Evolutionary conservation across 108 stramenopile species (phyloP).

Genomic region (Cyclotella kingstonii): DNA sequence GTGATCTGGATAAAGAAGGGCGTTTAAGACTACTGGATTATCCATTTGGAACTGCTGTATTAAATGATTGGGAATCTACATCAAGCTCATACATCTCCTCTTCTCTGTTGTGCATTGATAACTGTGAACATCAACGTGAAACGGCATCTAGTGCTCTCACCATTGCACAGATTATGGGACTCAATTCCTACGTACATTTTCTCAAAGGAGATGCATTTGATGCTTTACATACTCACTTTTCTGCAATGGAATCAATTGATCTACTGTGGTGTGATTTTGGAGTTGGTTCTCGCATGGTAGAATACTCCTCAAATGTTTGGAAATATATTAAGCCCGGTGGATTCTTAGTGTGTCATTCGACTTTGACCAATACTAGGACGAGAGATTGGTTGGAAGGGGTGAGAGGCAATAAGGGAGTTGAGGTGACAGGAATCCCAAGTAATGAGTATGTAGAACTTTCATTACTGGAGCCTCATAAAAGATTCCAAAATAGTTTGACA

Average conservation of each 20-base stretch:
- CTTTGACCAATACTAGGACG: conserved; percentile 75
- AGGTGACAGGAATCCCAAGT: conserved; percentile 60
- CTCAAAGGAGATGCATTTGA: conserved; percentile 75
- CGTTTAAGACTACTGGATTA: conserved; percentile 61
- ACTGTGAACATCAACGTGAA: conserved; percentile 79
- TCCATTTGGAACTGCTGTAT: conserved; percentile 54
- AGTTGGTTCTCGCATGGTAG: conserved; percentile 68
- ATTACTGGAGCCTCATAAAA: conserved; percentile 75
- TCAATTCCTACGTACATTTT: conserved; percentile 62
- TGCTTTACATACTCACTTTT: conserved; percentile 40
- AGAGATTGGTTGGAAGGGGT: conserved; percentile 69
- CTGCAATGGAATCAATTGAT: conserved; percentile 54
- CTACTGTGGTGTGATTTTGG: conserved; percentile 89
- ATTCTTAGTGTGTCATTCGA: conserved; percentile 73
- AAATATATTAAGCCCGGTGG: conserved; percentile 69
- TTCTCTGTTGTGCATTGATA: conserved; percentile 73
- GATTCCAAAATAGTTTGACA: conserved; percentile 71
- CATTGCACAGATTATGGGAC: conserved; percentile 66
- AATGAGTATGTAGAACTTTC: conserved; percentile 65
- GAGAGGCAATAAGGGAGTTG: conserved; percentile 23
- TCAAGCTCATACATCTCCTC: conserved; percentile 17
- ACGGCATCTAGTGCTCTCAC: conserved; percentile 65
- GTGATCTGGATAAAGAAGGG: conserved; percentile 43
- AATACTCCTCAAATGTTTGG: conserved; percentile 62
- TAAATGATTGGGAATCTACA: conserved; percentile 27